Percentiles rank a stretch among this genome's conserved stretches.
phyloP scores from a whole-genome alignment of 345 rosid genomes.

The Syzygium grande region DNA sequence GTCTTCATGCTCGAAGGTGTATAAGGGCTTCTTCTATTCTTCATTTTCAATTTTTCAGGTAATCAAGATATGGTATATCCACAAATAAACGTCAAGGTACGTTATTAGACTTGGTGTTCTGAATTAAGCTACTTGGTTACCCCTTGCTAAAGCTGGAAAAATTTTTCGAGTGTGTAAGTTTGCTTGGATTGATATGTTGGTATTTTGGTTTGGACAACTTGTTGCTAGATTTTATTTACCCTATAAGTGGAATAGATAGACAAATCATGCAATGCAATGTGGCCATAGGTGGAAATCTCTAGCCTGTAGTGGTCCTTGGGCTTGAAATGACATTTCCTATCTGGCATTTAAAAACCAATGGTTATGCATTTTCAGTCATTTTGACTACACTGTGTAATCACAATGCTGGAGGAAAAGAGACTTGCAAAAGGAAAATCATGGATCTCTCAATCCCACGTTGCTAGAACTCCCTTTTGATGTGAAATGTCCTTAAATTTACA shows the following conservation, averaged over 20 bases:
- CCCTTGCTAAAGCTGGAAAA: neutral
- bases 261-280: neutral
- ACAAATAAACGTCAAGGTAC: neutral
- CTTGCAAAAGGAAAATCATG: neutral
- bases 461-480: no score
- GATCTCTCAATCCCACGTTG: neutral
- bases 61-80: neutral
- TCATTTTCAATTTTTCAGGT: neutral
- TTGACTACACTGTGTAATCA: neutral
- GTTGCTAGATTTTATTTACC: neutral
- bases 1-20: neutral
- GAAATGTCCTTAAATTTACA: no score
- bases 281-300: neutral
- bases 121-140: neutral
- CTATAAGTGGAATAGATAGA: neutral
- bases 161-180: constrained; percentile 90
- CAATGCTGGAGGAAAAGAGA: neutral
- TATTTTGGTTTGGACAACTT: neutral
- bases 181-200: constrained; percentile 12
- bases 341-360: neutral
- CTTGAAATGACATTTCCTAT: neutral
- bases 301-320: neutral
- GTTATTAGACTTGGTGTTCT: neutral
- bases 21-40: neutral
- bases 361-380: neutral